These are phyloP conservation scores for Aegle marmelos DNA, from an alignment of 345 rosid species.

Conservation along the genomic window DNA sequence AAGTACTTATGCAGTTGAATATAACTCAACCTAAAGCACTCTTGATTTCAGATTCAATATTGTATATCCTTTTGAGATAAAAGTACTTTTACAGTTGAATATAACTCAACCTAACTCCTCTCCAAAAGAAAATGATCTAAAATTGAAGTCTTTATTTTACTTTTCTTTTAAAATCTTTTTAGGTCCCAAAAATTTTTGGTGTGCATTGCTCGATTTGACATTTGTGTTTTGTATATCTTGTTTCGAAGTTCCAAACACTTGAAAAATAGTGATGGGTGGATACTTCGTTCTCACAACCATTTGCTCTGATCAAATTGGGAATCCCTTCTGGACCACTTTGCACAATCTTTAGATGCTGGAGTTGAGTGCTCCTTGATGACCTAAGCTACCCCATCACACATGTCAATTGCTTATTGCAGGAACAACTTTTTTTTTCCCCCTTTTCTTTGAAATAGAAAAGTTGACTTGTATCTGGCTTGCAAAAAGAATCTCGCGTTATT, in stretches of 20 bases:
- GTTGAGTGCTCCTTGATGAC: not conserved
- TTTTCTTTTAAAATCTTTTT: not conserved
- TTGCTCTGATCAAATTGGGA: not conserved
- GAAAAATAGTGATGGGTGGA: not conserved
- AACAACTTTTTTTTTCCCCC: not conserved
- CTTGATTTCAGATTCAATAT: too few relatives aligned
- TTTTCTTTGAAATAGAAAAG: not conserved
- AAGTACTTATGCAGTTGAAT: not conserved
- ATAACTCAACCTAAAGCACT: not conserved
- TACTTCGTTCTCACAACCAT: not conserved
- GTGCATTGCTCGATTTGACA: not conserved
- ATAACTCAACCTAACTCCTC: not conserved
- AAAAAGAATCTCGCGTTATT: not conserved
- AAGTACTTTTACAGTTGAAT: not conserved
- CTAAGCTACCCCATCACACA: not conserved
- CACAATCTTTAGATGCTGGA: not conserved
- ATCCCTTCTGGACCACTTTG: slow-evolving; percentile 1
- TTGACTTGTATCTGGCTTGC: not conserved
- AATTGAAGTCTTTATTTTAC: not conserved
- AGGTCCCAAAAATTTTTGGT: not conserved
- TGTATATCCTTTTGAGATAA: too few relatives aligned
- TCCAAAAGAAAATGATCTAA: not conserved
- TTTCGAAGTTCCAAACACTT: not conserved
- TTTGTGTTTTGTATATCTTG: not conserved
- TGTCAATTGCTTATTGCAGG: not conserved